Evolutionary conservation across 805 yeast species (phyloP).

Genomic region (Candida ponderosae): DNA sequence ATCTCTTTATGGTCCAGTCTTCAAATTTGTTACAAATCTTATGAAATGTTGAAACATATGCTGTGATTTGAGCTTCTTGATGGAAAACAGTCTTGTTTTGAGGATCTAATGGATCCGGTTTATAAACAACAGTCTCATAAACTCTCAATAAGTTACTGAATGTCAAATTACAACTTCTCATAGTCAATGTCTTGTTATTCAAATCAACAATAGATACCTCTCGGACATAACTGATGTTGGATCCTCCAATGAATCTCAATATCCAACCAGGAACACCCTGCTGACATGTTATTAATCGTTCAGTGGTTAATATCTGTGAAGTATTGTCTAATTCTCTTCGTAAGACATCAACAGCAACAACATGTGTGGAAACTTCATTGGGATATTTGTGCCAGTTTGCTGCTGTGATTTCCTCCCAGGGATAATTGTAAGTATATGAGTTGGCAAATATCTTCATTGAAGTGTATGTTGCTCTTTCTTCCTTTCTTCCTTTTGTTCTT

Average conservation of each 20-base stretch:
- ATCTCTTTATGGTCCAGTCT: conserved; percentile 87
- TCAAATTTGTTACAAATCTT: conserved; percentile 76
- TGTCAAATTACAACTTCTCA: conserved; percentile 85
- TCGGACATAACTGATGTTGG: conserved; percentile 69
- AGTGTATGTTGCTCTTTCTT: background rate
- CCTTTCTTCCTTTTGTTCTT: conserved; percentile 2
- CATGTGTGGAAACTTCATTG: conserved; percentile 88
- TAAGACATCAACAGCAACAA: conserved; percentile 84
- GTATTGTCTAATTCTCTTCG: conserved; percentile 56
- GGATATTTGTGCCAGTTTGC: conserved; percentile 98
- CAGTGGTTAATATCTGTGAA: conserved; percentile 59
- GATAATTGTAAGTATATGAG: conserved; percentile 62
- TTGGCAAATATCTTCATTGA: conserved; percentile 75
- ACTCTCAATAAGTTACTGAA: conserved; percentile 70
- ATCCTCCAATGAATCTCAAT: conserved; percentile 61
- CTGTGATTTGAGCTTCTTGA: conserved; percentile 86
- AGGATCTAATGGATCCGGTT: conserved; percentile 55
- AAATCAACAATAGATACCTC: conserved; percentile 86
- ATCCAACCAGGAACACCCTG: conserved; percentile 87
- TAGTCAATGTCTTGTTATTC: conserved; percentile 47
- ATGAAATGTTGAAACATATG: conserved; percentile 65
- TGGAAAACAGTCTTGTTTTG: conserved; percentile 48
- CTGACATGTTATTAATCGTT: conserved; percentile 80
- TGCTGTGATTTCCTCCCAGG: conserved; percentile 92
- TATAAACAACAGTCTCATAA: conserved; percentile 78